These are phyloP conservation scores for Wickerhamiella nectarea DNA, from an alignment of 805 yeast species.

Conservation along the genomic window DNA sequence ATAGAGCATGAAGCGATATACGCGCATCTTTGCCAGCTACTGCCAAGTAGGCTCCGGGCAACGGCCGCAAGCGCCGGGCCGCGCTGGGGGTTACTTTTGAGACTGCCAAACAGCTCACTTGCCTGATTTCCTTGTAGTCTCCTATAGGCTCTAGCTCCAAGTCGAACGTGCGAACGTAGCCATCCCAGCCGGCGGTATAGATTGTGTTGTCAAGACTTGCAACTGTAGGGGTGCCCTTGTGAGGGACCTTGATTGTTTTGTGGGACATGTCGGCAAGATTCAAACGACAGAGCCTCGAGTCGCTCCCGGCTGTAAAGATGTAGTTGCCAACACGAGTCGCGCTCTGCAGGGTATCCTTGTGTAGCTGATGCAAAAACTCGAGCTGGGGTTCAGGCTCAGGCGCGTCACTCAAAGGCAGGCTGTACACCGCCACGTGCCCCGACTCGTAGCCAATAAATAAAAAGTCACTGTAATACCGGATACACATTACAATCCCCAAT, in stretches of 20 bases:
- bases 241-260: not conserved
- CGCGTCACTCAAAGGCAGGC: too few relatives aligned
- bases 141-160: not conserved
- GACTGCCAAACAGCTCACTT: conserved; percentile 9
- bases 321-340: conserved; percentile 15
- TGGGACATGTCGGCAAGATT: not conserved
- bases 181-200: conserved; percentile 31
- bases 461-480: conserved; percentile 36
- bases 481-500: conserved; percentile 48
- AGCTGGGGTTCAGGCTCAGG: conserved; percentile 6
- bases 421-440: conserved; percentile 38
- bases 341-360: conserved; percentile 25
- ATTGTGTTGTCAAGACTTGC: conserved; percentile 11
- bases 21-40: conserved; percentile 46
- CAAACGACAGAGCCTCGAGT: not conserved
- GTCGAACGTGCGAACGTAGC: conserved; percentile 23
- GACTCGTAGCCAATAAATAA: conserved; percentile 54
- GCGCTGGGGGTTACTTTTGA: not conserved
- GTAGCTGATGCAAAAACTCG: conserved; percentile 13
- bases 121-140: conserved; percentile 10
- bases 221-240: conserved; percentile 3
- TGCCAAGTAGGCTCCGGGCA: conserved; percentile 26
- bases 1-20: conserved; percentile 28
- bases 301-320: conserved; percentile 4
- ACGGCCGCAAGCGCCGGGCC: conserved; percentile 11